These are phyloP conservation scores for Albugo laibachii DNA, from an alignment of 352 stramenopile species.

Conservation along the genomic window DNA sequence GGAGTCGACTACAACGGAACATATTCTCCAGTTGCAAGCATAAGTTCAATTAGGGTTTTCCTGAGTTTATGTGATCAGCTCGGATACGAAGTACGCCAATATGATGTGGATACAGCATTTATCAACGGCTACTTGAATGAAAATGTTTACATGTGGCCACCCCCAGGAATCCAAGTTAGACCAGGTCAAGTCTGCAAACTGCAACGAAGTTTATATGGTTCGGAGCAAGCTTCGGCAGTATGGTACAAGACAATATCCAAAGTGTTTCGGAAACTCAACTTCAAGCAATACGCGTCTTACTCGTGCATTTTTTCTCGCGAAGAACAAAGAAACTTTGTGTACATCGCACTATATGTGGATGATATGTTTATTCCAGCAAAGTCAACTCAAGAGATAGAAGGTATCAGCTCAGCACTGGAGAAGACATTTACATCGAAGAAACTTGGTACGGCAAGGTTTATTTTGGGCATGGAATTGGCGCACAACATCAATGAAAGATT, in stretches of 20 bases:
- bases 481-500: conserved; percentile 2
- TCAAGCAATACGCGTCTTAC: conserved; percentile 3
- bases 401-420: background rate
- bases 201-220: conserved; percentile 6
- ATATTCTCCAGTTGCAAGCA: conserved; percentile 4
- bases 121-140: background rate
- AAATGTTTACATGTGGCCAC: background rate
- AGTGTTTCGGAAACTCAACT: conserved; percentile 6
- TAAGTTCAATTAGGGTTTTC: background rate
- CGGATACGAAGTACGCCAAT: background rate
- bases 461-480: conserved; percentile 11
- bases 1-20: conserved; percentile 6
- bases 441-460: conserved; percentile 5
- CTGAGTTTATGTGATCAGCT: background rate
- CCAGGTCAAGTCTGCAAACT: background rate
- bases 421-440: conserved; percentile 1
- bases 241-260: conserved; percentile 12
- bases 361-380: conserved; percentile 4
- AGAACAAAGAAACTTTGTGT: background rate
- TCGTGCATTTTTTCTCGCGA: conserved; percentile 8
- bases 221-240: conserved; percentile 11
- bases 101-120: conserved; percentile 1
- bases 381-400: background rate
- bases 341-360: conserved; percentile 9
- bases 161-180: background rate